phyloP scores from a whole-genome alignment of 805 yeast species.

The Kodamaea fukazawae region DNA sequence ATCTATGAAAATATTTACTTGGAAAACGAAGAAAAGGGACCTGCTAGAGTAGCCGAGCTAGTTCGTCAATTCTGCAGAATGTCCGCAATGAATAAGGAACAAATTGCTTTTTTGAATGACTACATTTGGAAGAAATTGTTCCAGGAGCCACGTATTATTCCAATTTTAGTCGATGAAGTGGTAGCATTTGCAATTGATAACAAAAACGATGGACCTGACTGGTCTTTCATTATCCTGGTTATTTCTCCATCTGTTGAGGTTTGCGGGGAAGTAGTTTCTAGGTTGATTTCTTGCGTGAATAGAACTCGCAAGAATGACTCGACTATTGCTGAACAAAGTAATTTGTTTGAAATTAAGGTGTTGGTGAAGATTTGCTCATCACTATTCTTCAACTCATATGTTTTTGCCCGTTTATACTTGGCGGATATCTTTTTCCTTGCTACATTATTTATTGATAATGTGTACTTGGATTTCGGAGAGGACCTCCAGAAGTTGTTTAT shows the following conservation, averaged over 20 bases:
- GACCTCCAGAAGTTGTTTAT: conserved; percentile 60
- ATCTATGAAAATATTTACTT: conserved; percentile 56
- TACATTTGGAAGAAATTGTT: conserved; percentile 68
- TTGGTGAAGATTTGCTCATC: conserved; percentile 61
- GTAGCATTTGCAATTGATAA: conserved; percentile 71
- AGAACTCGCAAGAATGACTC: conserved; percentile 45
- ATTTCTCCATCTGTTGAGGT: conserved; percentile 73
- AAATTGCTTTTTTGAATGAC: conserved; percentile 53
- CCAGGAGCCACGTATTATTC: conserved; percentile 56
- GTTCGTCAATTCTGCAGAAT: conserved; percentile 61
- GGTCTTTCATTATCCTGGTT: conserved; percentile 62
- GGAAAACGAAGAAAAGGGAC: conserved; percentile 55
- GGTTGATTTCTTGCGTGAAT: conserved; percentile 54
- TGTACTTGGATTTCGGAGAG: conserved; percentile 54
- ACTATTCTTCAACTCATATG: conserved; percentile 66
- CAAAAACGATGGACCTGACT: conserved; percentile 70
- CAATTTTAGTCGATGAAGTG: conserved; percentile 66
- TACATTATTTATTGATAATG: conserved; percentile 56
- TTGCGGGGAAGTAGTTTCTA: conserved; percentile 59
- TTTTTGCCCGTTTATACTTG: conserved; percentile 59
- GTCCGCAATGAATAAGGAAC: conserved; percentile 47
- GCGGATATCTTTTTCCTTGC: conserved; percentile 71
- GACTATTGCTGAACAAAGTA: conserved; percentile 38
- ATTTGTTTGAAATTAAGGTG: conserved; percentile 71
- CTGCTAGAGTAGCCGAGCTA: conserved; percentile 56